Evolutionary conservation across 768 basidiomycete species (phyloP).

Genomic region (Termitomyces sp.): DNA sequence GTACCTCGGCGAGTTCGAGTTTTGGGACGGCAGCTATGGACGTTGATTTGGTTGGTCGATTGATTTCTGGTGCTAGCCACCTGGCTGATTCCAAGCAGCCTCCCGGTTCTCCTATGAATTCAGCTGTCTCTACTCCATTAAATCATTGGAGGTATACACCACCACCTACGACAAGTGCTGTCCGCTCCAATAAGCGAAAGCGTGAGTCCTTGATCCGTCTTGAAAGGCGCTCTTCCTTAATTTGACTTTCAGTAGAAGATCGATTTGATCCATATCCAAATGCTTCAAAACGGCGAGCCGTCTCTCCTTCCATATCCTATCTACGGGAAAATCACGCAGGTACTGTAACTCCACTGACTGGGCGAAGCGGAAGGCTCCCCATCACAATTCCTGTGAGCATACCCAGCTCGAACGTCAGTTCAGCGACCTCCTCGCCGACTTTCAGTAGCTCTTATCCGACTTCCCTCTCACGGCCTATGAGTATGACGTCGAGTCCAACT

Average conservation of each 20-base stretch:
- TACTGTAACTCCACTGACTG: constrained; percentile 42
- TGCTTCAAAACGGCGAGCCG: constrained; percentile 73
- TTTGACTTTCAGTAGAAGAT: constrained; percentile 55
- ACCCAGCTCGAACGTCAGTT: constrained; percentile 51
- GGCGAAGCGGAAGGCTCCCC: constrained; percentile 44
- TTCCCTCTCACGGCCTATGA: constrained; percentile 42
- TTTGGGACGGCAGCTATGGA: constrained; percentile 57
- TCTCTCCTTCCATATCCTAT: constrained; percentile 71
- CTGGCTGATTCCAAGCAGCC: constrained; percentile 27
- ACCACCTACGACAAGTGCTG: constrained; percentile 70
- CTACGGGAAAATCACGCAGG: constrained; percentile 55
- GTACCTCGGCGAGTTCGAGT: constrained; percentile 54
- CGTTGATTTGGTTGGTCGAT: constrained; percentile 59
- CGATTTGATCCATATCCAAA: constrained; percentile 82
- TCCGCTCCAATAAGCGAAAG: constrained; percentile 80
- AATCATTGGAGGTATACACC: constrained; percentile 80
- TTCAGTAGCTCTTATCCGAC: constrained; percentile 44
- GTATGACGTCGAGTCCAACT: constrained; percentile 69
- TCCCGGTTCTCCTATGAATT: constrained; percentile 57
- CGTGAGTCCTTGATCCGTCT: constrained; percentile 31
- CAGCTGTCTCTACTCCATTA: constrained; percentile 37
- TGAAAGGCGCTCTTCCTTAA: background rate
- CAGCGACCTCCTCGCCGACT: constrained; percentile 71
- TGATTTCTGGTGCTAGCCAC: constrained; percentile 9
- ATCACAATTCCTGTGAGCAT: constrained; percentile 64